A percentile compares a stretch with the other conserved stretches of the same genome.
Conservation (phyloP, 2,329 filamentous ascomycete species). For the Lachnum nothofagi region DNA sequence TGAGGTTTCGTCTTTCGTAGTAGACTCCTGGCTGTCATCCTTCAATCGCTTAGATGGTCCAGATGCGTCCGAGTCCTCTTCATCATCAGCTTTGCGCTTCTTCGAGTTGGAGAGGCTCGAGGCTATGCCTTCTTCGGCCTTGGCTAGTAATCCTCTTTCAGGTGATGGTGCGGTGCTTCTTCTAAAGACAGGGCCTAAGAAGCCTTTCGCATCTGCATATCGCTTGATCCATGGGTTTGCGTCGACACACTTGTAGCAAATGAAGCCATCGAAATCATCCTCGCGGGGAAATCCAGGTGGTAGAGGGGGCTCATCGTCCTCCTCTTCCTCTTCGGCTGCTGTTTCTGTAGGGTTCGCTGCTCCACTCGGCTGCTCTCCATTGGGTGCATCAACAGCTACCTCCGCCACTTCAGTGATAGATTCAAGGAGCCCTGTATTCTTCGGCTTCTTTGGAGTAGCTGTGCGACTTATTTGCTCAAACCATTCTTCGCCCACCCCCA, state of each 20-base stretch:
- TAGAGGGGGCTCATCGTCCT: constrained; percentile 60
- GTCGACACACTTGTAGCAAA: constrained; percentile 91
- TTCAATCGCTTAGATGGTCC: constrained; percentile 49
- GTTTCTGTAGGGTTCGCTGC: constrained; percentile 13
- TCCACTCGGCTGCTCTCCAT: constrained; percentile 17
- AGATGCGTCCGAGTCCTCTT: constrained; percentile 31
- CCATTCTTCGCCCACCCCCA: constrained; percentile 73
- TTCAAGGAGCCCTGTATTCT: constrained; percentile 36
- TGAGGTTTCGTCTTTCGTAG: constrained; percentile 8
- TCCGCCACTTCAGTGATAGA: constrained; percentile 49
- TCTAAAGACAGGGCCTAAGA: constrained; percentile 66
- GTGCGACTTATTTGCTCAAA: constrained; percentile 48
- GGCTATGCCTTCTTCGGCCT: constrained; percentile 20
- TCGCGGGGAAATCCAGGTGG: constrained; percentile 85
- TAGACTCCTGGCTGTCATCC: constrained; percentile 10
- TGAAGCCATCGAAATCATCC: constrained; percentile 80
- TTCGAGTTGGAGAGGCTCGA: constrained; percentile 36
- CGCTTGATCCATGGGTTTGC: constrained; percentile 86
- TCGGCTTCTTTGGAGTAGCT: constrained; percentile 29
- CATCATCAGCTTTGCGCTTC: constrained; percentile 62
- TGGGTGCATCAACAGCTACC: constrained; percentile 23
- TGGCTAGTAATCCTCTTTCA: constrained; percentile 27
- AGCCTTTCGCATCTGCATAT: constrained; percentile 76
- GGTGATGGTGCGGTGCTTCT: constrained; percentile 31
- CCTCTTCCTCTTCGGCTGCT: constrained; percentile 38